Percentiles rank a stretch among this genome's conserved stretches.
Evolutionary conservation across 306 rosid genomes (phyloP).

Genomic region (Acacia acuminata): DNA sequence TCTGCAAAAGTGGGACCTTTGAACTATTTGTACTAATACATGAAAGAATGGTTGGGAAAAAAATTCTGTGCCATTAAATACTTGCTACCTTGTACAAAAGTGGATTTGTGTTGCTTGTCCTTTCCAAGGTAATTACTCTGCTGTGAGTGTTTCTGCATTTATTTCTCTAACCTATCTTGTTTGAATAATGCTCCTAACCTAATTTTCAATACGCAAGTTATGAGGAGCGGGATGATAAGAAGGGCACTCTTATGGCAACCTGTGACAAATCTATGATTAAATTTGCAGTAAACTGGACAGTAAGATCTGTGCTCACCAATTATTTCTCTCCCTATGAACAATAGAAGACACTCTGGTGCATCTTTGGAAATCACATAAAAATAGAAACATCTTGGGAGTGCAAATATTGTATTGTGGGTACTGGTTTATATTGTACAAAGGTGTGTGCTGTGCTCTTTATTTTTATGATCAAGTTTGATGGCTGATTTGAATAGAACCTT

Average conservation of each 20-base stretch:
- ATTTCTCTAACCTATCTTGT: background rate
- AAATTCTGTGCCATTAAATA: background rate
- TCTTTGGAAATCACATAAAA: too few relatives aligned
- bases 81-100: slow-evolving; percentile 57
- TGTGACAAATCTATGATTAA: background rate
- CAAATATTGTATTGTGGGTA: too few relatives aligned
- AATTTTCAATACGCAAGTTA: background rate
- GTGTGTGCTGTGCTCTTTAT: too few relatives aligned
- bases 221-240: background rate
- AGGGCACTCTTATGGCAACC: background rate
- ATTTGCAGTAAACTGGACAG: background rate
- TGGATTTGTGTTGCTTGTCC: slow-evolving; percentile 96
- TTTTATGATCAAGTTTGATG: too few relatives aligned
- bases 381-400: too few relatives aligned
- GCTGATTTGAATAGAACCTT: too few relatives aligned
- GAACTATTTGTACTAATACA: slow-evolving; percentile 28
- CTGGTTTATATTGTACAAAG: too few relatives aligned
- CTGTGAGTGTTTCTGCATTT: background rate
- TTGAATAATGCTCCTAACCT: background rate
- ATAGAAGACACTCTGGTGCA: too few relatives aligned
- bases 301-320: too few relatives aligned
- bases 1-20: slow-evolving; percentile 1
- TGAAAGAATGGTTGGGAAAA: background rate
- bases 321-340: too few relatives aligned
- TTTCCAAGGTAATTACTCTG: slow-evolving; percentile 54